Evolutionary conservation across 768 basidiomycete genomes (phyloP).

Genomic region (Trametes meyenii): DNA sequence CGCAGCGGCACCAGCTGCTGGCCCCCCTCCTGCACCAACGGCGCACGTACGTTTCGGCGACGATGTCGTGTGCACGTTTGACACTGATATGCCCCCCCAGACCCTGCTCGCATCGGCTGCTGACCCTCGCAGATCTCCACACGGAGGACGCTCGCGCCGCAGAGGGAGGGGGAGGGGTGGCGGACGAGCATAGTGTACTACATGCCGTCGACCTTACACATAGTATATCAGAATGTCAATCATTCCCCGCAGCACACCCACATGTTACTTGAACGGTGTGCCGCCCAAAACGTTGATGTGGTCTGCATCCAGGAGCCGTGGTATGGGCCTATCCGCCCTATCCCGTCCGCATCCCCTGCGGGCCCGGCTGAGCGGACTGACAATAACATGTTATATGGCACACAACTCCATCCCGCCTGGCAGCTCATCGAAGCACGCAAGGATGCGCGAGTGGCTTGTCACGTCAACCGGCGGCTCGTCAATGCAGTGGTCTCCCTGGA

Average conservation of each 20-base stretch:
- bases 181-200: neutral
- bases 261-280: neutral
- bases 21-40: neutral
- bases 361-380: constrained; percentile 4
- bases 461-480: neutral
- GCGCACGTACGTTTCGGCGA: neutral
- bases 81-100: neutral
- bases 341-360: neutral
- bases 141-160: neutral
- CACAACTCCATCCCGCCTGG: constrained; percentile 6
- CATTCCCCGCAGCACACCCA: constrained; percentile 7
- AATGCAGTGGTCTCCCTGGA: neutral
- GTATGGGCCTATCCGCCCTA: constrained; percentile 4
- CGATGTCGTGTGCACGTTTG: neutral
- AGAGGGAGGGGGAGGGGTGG: neutral
- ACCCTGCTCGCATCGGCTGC: neutral
- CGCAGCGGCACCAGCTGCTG: neutral
- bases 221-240: neutral
- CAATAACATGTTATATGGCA: constrained; percentile 6
- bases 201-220: neutral
- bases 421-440: neutral
- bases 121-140: neutral
- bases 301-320: constrained; percentile 4
- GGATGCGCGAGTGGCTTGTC: neutral
- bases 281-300: neutral